phyloP scores from a whole-genome alignment of 768 basidiomycete species.

The Hemileccinum impolitum region DNA sequence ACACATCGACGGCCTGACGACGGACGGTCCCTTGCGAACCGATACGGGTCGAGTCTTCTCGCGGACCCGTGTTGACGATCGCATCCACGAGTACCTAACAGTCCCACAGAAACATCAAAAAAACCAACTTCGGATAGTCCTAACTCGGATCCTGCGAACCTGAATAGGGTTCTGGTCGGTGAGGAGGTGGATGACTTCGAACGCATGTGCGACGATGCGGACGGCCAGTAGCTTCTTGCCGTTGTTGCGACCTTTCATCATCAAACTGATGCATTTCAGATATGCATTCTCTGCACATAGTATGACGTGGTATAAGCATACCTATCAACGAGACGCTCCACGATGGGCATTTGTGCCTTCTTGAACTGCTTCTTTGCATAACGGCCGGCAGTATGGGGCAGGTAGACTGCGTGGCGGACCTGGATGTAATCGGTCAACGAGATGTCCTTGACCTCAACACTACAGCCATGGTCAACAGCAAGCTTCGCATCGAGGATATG shows the following conservation, averaged over 20 bases:
- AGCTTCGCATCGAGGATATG: neutral
- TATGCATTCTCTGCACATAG: neutral
- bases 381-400: slow-evolving; percentile 98
- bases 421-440: slow-evolving; percentile 99
- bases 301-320: slow-evolving; percentile 32
- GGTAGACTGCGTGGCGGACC: slow-evolving; percentile 94
- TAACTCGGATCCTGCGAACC: slow-evolving; percentile 43
- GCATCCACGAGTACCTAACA: slow-evolving; percentile 90
- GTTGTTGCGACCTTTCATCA: slow-evolving; percentile 99
- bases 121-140: no score
- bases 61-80: slow-evolving; percentile 98
- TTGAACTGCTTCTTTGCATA: slow-evolving; percentile 99
- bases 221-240: slow-evolving; percentile 99
- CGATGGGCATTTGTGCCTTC: slow-evolving; percentile 99
- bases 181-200: slow-evolving; percentile 99
- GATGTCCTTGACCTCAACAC: slow-evolving; percentile 99
- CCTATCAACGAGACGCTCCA: slow-evolving; percentile 98
- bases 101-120: neutral
- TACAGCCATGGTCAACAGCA: slow-evolving; percentile 33
- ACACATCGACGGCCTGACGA: slow-evolving; percentile 99
- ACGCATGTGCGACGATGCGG: slow-evolving; percentile 98
- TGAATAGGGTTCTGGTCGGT: slow-evolving; percentile 99
- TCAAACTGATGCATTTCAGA: slow-evolving; percentile 57
- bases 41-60: slow-evolving; percentile 99
- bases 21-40: slow-evolving; percentile 99